These are phyloP conservation scores for Phytophthora sansomeana DNA, from an alignment of 352 stramenopile genomes.

Conservation along the genomic window DNA sequence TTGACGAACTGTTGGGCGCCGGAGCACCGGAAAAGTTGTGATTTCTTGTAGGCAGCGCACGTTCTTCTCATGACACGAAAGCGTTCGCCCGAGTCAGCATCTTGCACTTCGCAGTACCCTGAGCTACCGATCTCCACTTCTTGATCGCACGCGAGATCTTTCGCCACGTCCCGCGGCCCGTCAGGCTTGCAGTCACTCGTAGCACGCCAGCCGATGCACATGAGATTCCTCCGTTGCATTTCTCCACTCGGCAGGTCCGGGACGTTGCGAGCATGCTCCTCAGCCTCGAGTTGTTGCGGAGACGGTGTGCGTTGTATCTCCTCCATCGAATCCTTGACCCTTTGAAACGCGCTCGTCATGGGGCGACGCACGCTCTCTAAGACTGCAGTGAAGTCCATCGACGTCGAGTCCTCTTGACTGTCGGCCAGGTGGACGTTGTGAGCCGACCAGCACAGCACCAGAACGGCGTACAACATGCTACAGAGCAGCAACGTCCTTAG, in stretches of 20 bases:
- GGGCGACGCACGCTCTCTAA: conserved; percentile 24
- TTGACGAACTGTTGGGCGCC: conserved; percentile 44
- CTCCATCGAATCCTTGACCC: conserved; percentile 20
- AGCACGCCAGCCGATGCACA: conserved; percentile 58
- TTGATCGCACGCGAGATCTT: conserved; percentile 44
- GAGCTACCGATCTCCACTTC: conserved; percentile 32
- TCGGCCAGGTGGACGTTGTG: conserved; percentile 19
- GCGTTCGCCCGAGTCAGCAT: conserved; percentile 16
- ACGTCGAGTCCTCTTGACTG: conserved; percentile 12
- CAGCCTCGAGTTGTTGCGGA: conserved; percentile 14
- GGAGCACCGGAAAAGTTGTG: conserved; percentile 45
- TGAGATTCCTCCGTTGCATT: conserved; percentile 26
- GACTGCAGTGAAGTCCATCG: conserved; percentile 6
- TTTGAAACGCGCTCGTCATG: conserved; percentile 18
- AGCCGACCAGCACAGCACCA: conserved; percentile 21
- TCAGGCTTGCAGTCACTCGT: conserved; percentile 50
- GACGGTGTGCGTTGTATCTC: conserved; percentile 27
- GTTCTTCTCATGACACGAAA: conserved; percentile 36
- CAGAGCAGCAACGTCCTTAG: conserved; percentile 20
- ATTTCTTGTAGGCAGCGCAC: conserved; percentile 34
- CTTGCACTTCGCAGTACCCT: conserved; percentile 54
- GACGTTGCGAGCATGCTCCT: conserved; percentile 20
- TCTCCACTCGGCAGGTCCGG: conserved; percentile 21
- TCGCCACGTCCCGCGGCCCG: conserved; percentile 36
- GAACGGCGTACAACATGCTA: conserved; percentile 21